These are phyloP conservation scores for Austropuccinia psidii DNA, from an alignment of 1,284 basidiomycete species.

Conservation along the genomic window DNA sequence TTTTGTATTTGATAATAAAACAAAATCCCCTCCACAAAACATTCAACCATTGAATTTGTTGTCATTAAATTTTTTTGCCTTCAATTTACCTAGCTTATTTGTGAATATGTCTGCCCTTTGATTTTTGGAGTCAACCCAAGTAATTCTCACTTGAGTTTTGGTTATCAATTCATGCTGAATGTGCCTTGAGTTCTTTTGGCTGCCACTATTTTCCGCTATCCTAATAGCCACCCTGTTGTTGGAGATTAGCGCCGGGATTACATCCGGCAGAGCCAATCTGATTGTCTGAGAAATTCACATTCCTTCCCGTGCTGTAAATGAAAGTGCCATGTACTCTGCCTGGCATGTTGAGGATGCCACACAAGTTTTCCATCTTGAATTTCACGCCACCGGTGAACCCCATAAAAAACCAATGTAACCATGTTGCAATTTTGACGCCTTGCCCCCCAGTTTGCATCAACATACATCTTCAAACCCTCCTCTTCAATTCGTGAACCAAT, in stretches of 20 bases:
- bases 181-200: not conserved
- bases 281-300: not conserved
- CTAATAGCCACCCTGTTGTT: not conserved
- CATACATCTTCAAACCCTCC: not conserved
- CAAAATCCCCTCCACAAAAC: too few species aligned
- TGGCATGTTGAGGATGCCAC: conserved; percentile 1
- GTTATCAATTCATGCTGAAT: not conserved
- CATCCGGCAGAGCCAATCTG: too few species aligned
- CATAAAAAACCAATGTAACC: not conserved
- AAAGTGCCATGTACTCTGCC: conserved; percentile 9
- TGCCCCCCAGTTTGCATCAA: conserved; percentile 12
- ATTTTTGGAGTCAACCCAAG: not conserved
- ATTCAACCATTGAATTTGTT: too few species aligned
- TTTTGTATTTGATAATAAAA: too few species aligned
- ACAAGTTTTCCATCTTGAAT: not conserved
- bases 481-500: not conserved
- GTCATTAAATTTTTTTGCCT: too few species aligned
- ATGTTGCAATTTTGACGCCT: not conserved
- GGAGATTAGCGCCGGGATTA: not conserved
- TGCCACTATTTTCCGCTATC: not conserved
- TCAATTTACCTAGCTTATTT: too few species aligned
- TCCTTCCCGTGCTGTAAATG: not conserved
- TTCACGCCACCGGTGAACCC: not conserved
- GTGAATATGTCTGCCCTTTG: not conserved
- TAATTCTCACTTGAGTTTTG: not conserved